Conservation (phyloP, 345 rosid species). For the Litchi chinensis region DNA sequence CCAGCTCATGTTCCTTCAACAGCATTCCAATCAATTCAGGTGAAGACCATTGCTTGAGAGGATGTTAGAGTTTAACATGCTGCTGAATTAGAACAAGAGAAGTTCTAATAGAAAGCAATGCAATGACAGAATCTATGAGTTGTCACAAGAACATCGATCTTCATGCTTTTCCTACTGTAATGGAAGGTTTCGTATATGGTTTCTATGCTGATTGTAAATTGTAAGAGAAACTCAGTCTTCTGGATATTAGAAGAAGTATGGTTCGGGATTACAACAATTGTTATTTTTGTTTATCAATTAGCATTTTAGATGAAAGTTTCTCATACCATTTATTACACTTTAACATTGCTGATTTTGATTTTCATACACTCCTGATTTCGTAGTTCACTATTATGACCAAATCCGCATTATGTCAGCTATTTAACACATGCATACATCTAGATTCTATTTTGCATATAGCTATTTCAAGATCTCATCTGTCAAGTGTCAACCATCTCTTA, state of each 20-base stretch:
- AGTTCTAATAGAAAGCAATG: background rate
- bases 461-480: background rate
- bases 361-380: no score
- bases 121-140: background rate
- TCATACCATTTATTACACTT: background rate
- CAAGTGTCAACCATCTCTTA: background rate
- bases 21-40: slow-evolving; percentile 56
- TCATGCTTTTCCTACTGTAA: background rate
- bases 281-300: no score
- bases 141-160: background rate
- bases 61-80: background rate
- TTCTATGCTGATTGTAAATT: background rate
- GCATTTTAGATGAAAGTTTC: background rate
- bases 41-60: slow-evolving; percentile 47
- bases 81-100: no score
- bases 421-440: no score
- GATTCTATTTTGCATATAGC: no score
- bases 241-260: background rate
- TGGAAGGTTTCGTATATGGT: background rate
- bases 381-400: no score
- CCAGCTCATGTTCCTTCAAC: slow-evolving; percentile 38
- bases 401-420: no score
- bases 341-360: no score
- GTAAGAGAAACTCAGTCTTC: background rate
- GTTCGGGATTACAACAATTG: no score